Evolutionary conservation across 257 asterid genomes (phyloP).

Genomic region (Lycium barbarum): DNA sequence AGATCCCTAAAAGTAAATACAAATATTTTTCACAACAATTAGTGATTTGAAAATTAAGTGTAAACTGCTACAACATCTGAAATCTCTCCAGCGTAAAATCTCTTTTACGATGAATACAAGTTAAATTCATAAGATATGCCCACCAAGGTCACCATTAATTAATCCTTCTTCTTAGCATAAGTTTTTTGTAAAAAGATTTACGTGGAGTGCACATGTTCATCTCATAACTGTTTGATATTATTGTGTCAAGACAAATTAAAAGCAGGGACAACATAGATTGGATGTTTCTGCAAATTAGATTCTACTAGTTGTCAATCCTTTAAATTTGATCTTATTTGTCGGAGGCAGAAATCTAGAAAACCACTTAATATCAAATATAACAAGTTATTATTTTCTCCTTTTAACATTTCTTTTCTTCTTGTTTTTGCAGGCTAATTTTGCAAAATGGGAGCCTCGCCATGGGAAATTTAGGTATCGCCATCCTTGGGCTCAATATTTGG

Average conservation of each 20-base stretch:
- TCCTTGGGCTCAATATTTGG: conserved; percentile 72
- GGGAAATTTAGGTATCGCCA: conserved; percentile 64
- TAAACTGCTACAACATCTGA: not conserved
- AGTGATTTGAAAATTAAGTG: not conserved
- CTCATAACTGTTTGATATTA: not conserved
- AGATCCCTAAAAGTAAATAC: not conserved
- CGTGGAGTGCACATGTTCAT: not conserved
- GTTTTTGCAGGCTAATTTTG: conserved; percentile 60
- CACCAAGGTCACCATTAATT: not conserved
- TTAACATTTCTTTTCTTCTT: not conserved
- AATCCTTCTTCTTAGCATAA: not conserved
- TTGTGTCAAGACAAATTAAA: not conserved
- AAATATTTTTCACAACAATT: not conserved
- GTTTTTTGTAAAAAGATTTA: no score
- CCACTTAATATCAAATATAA: no score
- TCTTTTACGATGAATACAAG: no score
- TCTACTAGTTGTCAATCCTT: no score
- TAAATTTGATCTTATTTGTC: no score
- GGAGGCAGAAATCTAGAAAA: not conserved
- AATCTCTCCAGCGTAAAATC: no score
- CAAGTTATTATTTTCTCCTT: not conserved
- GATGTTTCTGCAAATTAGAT: no score
- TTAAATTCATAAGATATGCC: no score
- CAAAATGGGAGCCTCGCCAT: conserved; percentile 82
- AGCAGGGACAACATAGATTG: no score